Conservation (phyloP, 805 yeast species). For the Yamadazyma endophytica region DNA sequence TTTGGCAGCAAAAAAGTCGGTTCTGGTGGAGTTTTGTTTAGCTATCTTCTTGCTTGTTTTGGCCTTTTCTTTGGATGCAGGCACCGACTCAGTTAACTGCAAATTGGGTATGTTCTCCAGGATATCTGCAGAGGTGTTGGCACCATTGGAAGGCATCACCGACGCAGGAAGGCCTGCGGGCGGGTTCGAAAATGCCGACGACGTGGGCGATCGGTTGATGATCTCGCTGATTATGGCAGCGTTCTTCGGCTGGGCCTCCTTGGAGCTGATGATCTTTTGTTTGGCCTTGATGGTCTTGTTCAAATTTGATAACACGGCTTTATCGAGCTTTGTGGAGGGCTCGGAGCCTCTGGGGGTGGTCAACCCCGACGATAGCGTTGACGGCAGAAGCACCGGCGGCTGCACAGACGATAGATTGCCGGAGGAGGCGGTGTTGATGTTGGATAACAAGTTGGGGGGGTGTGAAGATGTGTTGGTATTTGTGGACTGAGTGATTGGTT, state of each 20-base stretch:
- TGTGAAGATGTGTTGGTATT: background rate
- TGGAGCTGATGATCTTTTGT: conserved; percentile 33
- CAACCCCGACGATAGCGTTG: too few relatives aligned
- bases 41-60: conserved; percentile 24
- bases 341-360: background rate
- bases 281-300: conserved; percentile 42
- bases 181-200: conserved; percentile 17
- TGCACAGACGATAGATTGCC: background rate
- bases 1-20: conserved; percentile 92
- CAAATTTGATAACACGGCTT: conserved; percentile 33
- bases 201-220: conserved; percentile 31
- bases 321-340: conserved; percentile 14
- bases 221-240: conserved; percentile 32
- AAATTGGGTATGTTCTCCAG: conserved; percentile 11
- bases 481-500: background rate
- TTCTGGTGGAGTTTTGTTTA: conserved; percentile 64
- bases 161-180: conserved; percentile 6
- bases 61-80: conserved; percentile 6
- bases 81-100: conserved; percentile 7
- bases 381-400: conserved; percentile 1
- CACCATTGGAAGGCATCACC: conserved; percentile 6
- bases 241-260: conserved; percentile 34
- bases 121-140: conserved; percentile 4
- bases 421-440: background rate
- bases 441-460: conserved; percentile 1